Evolutionary conservation across 192 early-diverging fungal species (phyloP), one percentile per base, ranked within the genome.

Genomic region (Umbelopsis vinacea): DNA sequence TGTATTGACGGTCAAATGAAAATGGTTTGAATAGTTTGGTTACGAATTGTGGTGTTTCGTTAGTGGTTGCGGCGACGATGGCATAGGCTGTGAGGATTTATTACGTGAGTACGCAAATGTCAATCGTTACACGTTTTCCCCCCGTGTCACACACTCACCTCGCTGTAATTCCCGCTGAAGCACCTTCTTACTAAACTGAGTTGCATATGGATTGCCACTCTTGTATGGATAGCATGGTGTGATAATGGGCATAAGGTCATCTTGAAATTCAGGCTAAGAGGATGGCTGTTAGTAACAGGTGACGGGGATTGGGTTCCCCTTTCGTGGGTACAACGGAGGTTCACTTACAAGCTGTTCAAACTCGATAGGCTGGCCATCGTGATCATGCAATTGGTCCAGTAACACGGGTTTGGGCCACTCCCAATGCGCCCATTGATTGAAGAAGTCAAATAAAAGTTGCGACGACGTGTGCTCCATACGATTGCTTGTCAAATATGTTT

Each of bases 171-270:
- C 77, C n/a, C 23, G n/a, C 2, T 24, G 52, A 10, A 79, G 46
- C 12, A 79, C 52, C 11, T 47, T 26, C 17, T 74, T 24, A 4
- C 72, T 79, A 14, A 72, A 79, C 21, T 43, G 47, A 9, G 73
- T 79, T 14, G 71, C 73, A 24, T 68, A 71, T 14, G 69, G 69
- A 23, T 73, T 52, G 0, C 69, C 68, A 50, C 52, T 74, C 24
- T 52, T 68, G 21, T 71, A 73, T 11, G 77, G 77, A n/a, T 71
- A 71, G 68, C 77, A 79, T 6, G 77, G 77, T 10, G 77, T 71
- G 4, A 79, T 17, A 21, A 79, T 79, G 2, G 77, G 69, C 70
- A 79, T 71, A 21, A 71, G 4, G 6, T 69, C 67, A 14, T 68
- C 33, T 10, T 68, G 45, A 40, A 74, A 79, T 37, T 71, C 69